These are phyloP conservation scores for Vaccinium darrowii DNA, from an alignment of 148 eudicot species.

Conservation along the genomic window DNA sequence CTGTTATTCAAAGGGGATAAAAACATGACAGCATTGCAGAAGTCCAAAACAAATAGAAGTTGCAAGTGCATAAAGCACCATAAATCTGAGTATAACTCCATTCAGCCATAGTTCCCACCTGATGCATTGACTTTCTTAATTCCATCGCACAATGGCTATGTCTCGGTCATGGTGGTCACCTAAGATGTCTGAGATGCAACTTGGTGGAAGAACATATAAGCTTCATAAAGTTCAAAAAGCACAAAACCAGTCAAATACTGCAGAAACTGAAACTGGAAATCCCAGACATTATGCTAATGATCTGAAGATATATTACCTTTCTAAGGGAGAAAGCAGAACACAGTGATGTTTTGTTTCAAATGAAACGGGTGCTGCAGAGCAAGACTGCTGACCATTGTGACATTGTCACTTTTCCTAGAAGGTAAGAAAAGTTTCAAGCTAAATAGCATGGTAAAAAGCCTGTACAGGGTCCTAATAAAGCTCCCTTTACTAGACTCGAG, in stretches of 20 bases:
- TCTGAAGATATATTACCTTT: slow-evolving; percentile 11
- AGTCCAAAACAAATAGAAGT: background rate
- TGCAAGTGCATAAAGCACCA: slow-evolving; percentile 16
- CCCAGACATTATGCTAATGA: slow-evolving; percentile 16
- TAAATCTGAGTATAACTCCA: slow-evolving; percentile 1
- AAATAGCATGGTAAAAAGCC: background rate
- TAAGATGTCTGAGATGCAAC: slow-evolving; percentile 18
- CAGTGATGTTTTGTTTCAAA: slow-evolving; percentile 9
- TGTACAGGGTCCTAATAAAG: slow-evolving; percentile 7
- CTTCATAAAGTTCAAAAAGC: slow-evolving; percentile 25
- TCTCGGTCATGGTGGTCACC: slow-evolving; percentile 19
- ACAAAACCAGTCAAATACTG: slow-evolving; percentile 21
- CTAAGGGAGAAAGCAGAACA: background rate
- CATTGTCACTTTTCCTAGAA: slow-evolving; percentile 1
- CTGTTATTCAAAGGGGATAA: background rate
- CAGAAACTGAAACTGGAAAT: slow-evolving; percentile 13
- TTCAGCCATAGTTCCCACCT: slow-evolving; percentile 21
- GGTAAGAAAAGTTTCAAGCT: background rate
- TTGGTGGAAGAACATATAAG: slow-evolving; percentile 23
- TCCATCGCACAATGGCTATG: slow-evolving; percentile 26
- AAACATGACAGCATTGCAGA: background rate
- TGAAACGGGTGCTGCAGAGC: background rate
- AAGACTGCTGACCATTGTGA: background rate
- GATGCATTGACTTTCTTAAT: slow-evolving; percentile 19
- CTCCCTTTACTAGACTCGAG: slow-evolving; percentile 1